Evolutionary conservation across 768 basidiomycete genomes (phyloP), one percentile per base, ranked within the genome.

Genomic region (Wakefieldia striispora): DNA sequence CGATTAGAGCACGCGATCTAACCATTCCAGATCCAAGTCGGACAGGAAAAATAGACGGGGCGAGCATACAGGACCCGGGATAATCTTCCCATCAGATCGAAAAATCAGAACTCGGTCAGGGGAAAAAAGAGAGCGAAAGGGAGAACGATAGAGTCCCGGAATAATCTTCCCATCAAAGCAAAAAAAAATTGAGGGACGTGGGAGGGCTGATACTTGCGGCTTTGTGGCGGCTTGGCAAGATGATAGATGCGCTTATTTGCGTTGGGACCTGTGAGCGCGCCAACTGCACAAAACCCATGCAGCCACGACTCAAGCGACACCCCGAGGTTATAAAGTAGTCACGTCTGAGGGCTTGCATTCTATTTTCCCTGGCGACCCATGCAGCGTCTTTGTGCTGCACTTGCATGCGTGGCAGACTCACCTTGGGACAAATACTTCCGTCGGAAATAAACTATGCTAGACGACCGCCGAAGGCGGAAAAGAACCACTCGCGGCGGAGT

Each of bases 171-270:
- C 58, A 53, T 50, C 58, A 45, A 41, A 55, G 40, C 44, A 49
- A 36, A 42, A 56, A 39, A 55, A n/a, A n/a, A n/a, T n/a, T 51
- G 48, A 57, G 35, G 49, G 62, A 52, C 65, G 59, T 64, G 65
- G 44, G 59, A 64, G 43, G n/a, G 26, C 19, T 44, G 45, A 53
- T 51, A 45, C 33, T 35, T 34, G 24, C 23, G 38, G 35, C 23
- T 46, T 31, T 33, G 37, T 21, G 12, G 37, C 2, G 54, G 33
- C 46, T 54, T 54, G 51, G 58, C 54, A 4, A 29, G 33, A 49
- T 36, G 33, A 38, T 34, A 37, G 35, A 47, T 23, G 45, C 12
- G 9, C 45, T 47, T 43, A 29, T 53, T 50, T 33, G 33, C 16
- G 14, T 60, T 50, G 44, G 42, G 33, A 38, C 24, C 27, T 26